phyloP scores from a whole-genome alignment of 345 rosid genomes.

The Ailanthus altissimus region DNA sequence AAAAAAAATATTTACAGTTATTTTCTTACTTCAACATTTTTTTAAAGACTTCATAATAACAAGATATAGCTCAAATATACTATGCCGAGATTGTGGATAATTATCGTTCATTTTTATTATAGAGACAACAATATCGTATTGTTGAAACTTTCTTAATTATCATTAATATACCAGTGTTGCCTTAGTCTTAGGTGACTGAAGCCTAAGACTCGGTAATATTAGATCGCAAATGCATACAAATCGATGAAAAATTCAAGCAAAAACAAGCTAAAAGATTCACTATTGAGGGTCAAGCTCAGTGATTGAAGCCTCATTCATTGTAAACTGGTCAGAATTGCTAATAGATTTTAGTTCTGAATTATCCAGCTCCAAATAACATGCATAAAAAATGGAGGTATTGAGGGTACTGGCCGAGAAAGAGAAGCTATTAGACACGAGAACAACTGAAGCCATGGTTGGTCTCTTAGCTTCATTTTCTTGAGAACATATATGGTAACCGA shows the following conservation, averaged over 20 bases:
- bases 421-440: constrained; percentile 47
- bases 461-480: constrained; percentile 45
- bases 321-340: not conserved
- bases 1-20: too few relatives aligned
- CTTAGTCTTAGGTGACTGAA: not conserved
- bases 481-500: constrained; percentile 48
- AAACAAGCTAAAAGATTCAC: not conserved
- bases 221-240: not conserved
- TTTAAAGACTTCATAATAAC: too few relatives aligned
- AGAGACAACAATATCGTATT: too few relatives aligned
- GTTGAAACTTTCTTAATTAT: too few relatives aligned
- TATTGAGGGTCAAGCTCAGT: constrained; percentile 25
- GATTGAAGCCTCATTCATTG: not conserved
- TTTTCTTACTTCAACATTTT: too few relatives aligned
- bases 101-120: too few relatives aligned
- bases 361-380: not conserved
- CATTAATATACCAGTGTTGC: too few relatives aligned
- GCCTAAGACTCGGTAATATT: too few relatives aligned
- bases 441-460: constrained; percentile 51
- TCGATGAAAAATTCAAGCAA: not conserved
- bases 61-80: too few relatives aligned
- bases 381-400: constrained; percentile 28
- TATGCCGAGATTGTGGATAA: too few relatives aligned
- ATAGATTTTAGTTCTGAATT: not conserved
- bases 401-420: constrained; percentile 37